Evolutionary conservation across 2,329 filamentous ascomycete species (phyloP).

Genomic region (Aspergillus novoparasiticus): DNA sequence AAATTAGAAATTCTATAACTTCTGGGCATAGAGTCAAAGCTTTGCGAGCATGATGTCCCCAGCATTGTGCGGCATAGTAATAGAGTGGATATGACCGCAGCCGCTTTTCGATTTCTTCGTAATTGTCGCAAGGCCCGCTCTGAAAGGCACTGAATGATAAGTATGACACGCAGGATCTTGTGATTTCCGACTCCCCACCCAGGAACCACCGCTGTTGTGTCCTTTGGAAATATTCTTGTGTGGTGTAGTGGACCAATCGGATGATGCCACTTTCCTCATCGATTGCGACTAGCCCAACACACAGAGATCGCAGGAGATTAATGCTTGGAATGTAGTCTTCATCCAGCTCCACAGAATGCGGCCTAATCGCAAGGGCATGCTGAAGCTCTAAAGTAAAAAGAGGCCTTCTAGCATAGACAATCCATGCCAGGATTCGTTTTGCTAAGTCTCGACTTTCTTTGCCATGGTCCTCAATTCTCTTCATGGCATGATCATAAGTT

Average conservation of each 20-base stretch:
- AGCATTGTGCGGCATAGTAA: conserved; percentile 26
- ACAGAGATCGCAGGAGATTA: not conserved
- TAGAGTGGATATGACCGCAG: conserved; percentile 22
- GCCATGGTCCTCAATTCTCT: not conserved
- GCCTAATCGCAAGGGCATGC: not conserved
- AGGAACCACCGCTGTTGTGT: conserved; percentile 34
- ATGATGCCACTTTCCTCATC: conserved; percentile 44
- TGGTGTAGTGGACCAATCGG: conserved; percentile 50
- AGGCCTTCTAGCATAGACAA: not conserved
- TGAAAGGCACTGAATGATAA: conserved; percentile 37
- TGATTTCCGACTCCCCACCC: conserved; percentile 30
- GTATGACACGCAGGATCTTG: conserved; percentile 39
- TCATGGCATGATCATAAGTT: not conserved
- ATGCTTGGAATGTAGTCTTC: not conserved
- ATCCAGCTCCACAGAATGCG: not conserved
- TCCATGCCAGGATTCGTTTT: not conserved
- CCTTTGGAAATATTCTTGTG: conserved; percentile 48
- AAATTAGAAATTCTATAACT: not conserved
- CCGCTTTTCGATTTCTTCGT: conserved; percentile 13
- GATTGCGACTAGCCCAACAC: not conserved
- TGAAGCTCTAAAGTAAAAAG: not conserved
- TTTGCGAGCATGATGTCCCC: conserved; percentile 21
- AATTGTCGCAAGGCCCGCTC: conserved; percentile 12
- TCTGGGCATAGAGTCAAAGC: not conserved
- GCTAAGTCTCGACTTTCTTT: no score